Conservation (phyloP, 345 rosid species). For the Punica granatum region DNA sequence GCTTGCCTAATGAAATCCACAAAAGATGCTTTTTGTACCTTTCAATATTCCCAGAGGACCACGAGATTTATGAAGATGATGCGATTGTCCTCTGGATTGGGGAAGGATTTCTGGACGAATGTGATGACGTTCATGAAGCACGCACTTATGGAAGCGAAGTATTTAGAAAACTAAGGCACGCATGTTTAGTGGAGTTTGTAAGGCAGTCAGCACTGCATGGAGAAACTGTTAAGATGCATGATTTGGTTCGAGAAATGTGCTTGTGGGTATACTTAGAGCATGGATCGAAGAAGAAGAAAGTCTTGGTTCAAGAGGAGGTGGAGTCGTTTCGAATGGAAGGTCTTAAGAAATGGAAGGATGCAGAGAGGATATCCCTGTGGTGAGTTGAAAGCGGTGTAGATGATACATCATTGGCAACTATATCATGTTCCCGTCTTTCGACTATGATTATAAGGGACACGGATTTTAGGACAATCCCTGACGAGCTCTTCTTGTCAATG, state of each 20-base stretch:
- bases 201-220: not conserved
- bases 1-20: conserved; percentile 3
- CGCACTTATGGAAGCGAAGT: not conserved
- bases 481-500: not conserved
- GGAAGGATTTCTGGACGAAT: conserved; percentile 14
- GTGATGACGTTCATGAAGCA: not conserved
- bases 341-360: not conserved
- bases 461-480: no score
- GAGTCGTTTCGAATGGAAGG: not conserved
- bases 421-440: not conserved
- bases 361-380: not conserved
- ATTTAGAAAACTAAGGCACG: conserved; percentile 9
- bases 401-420: not conserved
- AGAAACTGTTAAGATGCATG: conserved; percentile 16
- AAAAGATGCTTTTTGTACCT: conserved; percentile 15
- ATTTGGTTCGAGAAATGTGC: conserved; percentile 19
- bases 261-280: conserved; percentile 5
- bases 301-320: not conserved
- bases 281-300: not conserved
- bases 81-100: conserved; percentile 19
- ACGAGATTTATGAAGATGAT: not conserved
- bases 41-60: conserved; percentile 15
- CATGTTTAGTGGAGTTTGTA: conserved; percentile 15
- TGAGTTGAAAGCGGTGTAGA: no score
- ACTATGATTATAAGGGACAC: not conserved